Conservation (phyloP, 2,329 filamentous ascomycete genomes). For the Aspergillus hortae region DNA sequence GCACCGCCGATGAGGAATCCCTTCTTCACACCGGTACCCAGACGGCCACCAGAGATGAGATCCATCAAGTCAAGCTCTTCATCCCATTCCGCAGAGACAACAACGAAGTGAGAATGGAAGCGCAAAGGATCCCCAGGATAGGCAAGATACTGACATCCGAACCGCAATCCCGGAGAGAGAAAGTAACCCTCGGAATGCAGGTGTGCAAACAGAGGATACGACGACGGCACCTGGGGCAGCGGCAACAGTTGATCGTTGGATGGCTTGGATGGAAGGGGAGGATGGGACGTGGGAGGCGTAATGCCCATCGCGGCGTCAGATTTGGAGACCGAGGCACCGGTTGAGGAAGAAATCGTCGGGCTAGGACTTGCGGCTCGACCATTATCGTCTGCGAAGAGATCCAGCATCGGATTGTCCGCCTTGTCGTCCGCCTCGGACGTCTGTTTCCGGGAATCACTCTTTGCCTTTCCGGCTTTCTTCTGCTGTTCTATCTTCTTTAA, state of each 20-base stretch:
- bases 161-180: conserved; percentile 86
- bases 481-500: conserved; percentile 48
- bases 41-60: conserved; percentile 76
- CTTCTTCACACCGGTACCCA: conserved; percentile 96
- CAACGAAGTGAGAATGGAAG: conserved; percentile 93
- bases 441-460: conserved; percentile 17
- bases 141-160: conserved; percentile 89
- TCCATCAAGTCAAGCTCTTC: conserved; percentile 81
- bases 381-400: conserved; percentile 22
- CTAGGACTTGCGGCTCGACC: conserved; percentile 1
- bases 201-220: conserved; percentile 75
- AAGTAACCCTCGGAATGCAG: conserved; percentile 78
- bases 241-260: conserved; percentile 23
- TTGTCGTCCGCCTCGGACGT: conserved; percentile 3
- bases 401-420: conserved; percentile 14
- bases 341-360: conserved; percentile 10
- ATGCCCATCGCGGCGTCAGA: conserved; percentile 31
- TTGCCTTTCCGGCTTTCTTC: conserved; percentile 27
- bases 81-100: conserved; percentile 80
- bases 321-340: conserved; percentile 12
- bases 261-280: conserved; percentile 38
- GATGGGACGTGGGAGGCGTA: conserved; percentile 50
- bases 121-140: conserved; percentile 93
- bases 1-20: conserved; percentile 80
- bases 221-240: conserved; percentile 41